Evolutionary conservation across 148 eudicot genomes (phyloP), one percentile per base, ranked within the genome.

Genomic region (Vaccinium myrtillus): DNA sequence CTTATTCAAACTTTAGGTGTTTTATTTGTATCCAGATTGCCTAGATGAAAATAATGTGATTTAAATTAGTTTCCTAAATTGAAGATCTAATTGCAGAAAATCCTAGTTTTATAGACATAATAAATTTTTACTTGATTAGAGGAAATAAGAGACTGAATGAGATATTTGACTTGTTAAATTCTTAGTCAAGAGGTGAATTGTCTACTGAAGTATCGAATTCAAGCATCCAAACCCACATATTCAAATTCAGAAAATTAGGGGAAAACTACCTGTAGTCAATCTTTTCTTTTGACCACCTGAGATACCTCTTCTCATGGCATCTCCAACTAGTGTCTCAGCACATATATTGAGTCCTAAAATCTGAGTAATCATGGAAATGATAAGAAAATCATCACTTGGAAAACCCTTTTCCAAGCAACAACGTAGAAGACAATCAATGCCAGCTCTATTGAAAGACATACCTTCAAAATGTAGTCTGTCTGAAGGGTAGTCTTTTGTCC

Each of bases 261-360:
- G 54, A 63, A 36, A 48, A 69, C 6, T 81, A 94, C 98, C 98
- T 88, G 93, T 90, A 50, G 98, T 94, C 81, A 95, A 85, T 88
- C 96, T 90, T 67, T 27, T 67, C 73, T 67, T 67, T 4, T 67
- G 73, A 27, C 73, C 73, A 11, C 73, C 98, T 21, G 97, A 94
- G 67, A 96, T 88, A 56, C 99, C 98, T 92, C 93, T 87, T 84
- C 89, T 96, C 98, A 94, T 96, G 69, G 88, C 94, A 87, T 96
- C 93, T 75, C 98, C 99, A 78, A 86, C 87, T 65, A 91, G 56
- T 46, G 91, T 93, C 83, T 96, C 95, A 46, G 96, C 91, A 89
- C 98, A 96, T 1, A 88, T 73, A 85, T 92, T 94, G 77, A 96
- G 93, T 78, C 98, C 98, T 83, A 94, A 92, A 91, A 96, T 93